These are phyloP conservation scores for Sporothrix inflata DNA, from an alignment of 2,329 filamentous ascomycete species.

Conservation along the genomic window DNA sequence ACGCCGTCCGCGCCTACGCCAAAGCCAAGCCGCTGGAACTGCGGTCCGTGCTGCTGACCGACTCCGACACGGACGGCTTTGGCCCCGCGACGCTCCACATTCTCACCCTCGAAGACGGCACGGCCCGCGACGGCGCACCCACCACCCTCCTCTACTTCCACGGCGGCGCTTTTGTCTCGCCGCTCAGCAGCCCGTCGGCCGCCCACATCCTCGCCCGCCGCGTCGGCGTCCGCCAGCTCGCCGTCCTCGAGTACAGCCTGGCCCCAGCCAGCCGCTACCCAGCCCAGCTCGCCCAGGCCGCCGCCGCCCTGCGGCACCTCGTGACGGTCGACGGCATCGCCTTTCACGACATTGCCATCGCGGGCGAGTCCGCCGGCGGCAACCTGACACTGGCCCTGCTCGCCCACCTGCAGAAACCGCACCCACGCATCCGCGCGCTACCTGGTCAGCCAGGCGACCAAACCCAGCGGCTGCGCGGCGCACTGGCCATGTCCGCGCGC, in stretches of 20 bases:
- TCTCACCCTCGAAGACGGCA: not conserved
- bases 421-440: conserved; percentile 32
- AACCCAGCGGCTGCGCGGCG: conserved; percentile 29
- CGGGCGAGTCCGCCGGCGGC: conserved; percentile 36
- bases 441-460: not conserved
- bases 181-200: conserved; percentile 25
- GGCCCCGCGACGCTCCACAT: conserved; percentile 9
- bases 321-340: conserved; percentile 26
- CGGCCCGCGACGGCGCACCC: conserved; percentile 6
- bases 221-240: conserved; percentile 27
- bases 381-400: conserved; percentile 35
- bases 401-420: conserved; percentile 33
- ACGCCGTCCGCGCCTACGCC: conserved; percentile 30
- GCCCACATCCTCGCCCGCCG: conserved; percentile 27
- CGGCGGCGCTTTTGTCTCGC: conserved; percentile 29
- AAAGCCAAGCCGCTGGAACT: conserved; percentile 26
- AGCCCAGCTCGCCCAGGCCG: conserved; percentile 35
- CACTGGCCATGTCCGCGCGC: conserved; percentile 34
- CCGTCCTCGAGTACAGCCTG: conserved; percentile 36
- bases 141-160: conserved; percentile 33
- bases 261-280: conserved; percentile 36
- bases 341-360: conserved; percentile 34
- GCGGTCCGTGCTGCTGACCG: conserved; percentile 23
- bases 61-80: conserved; percentile 28
- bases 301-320: conserved; percentile 34